Evolutionary conservation across 805 yeast species (phyloP).

Genomic region (Candida germanica): DNA sequence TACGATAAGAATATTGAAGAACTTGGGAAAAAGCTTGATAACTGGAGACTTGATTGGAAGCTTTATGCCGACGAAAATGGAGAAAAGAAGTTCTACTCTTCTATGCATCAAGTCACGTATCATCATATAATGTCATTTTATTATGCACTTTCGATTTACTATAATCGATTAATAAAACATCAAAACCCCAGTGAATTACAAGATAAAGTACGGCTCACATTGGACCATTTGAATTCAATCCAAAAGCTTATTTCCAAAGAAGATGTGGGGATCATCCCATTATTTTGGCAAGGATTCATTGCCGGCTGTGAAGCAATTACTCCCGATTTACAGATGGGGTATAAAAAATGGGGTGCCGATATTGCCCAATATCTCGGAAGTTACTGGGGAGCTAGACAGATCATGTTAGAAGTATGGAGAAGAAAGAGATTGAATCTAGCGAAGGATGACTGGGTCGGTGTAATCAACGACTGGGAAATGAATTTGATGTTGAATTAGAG

Average conservation of each 20-base stretch:
- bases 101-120: conserved; percentile 67
- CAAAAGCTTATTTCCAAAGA: conserved; percentile 55
- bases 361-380: conserved; percentile 59
- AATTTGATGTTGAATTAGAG: conserved; percentile 66
- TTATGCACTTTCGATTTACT: conserved; percentile 68
- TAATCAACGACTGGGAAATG: conserved; percentile 80
- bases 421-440: conserved; percentile 58
- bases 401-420: conserved; percentile 84
- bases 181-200: conserved; percentile 58
- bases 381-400: conserved; percentile 82
- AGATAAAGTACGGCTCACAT: conserved; percentile 55
- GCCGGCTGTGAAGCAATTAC: conserved; percentile 80
- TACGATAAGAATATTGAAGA: conserved; percentile 17
- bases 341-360: conserved; percentile 70
- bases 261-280: conserved; percentile 63
- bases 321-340: conserved; percentile 56
- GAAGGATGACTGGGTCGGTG: conserved; percentile 73
- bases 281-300: conserved; percentile 86
- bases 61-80: conserved; percentile 32
- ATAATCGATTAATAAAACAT: conserved; percentile 59
- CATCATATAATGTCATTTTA: conserved; percentile 82
- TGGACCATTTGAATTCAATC: conserved; percentile 61
- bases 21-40: conserved; percentile 47
- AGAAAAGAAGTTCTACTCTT: conserved; percentile 38
- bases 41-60: conserved; percentile 79